These are phyloP conservation scores for Solanum peruvianum DNA, from an alignment of 257 asterid species.

Conservation along the genomic window DNA sequence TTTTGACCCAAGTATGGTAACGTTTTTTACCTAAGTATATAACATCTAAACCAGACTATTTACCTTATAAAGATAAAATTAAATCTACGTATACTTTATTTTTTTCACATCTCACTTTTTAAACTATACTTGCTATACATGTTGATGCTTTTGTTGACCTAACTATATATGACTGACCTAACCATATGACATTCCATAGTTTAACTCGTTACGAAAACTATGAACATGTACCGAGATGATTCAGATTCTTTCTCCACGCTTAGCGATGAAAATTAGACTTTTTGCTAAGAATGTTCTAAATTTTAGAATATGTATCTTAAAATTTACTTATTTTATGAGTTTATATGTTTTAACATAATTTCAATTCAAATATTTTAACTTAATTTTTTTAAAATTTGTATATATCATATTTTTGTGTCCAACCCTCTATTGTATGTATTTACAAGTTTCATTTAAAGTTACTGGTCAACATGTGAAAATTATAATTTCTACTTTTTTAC, in stretches of 20 bases:
- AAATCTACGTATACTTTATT: background rate
- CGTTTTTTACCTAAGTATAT: no score
- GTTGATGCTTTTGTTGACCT: background rate
- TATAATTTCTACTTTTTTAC: background rate
- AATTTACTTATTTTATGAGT: background rate
- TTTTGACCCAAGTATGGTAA: background rate
- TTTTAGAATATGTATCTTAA: background rate
- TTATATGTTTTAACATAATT: background rate
- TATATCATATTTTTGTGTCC: background rate
- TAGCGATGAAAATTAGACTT: background rate
- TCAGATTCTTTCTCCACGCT: background rate
- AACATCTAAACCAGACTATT: no score
- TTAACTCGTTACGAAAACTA: background rate
- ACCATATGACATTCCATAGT: background rate
- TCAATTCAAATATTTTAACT: background rate
- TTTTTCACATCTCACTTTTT: background rate
- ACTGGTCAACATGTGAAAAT: background rate
- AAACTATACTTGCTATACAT: background rate
- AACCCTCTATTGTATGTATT: background rate
- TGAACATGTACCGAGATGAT: background rate
- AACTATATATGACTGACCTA: background rate
- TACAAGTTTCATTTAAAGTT: background rate
- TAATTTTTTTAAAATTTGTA: no score
- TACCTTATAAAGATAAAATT: background rate
- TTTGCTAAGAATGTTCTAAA: no score